These are phyloP conservation scores for Alternaria tenuissima DNA, from an alignment of 2,329 filamentous ascomycete species.

Conservation along the genomic window DNA sequence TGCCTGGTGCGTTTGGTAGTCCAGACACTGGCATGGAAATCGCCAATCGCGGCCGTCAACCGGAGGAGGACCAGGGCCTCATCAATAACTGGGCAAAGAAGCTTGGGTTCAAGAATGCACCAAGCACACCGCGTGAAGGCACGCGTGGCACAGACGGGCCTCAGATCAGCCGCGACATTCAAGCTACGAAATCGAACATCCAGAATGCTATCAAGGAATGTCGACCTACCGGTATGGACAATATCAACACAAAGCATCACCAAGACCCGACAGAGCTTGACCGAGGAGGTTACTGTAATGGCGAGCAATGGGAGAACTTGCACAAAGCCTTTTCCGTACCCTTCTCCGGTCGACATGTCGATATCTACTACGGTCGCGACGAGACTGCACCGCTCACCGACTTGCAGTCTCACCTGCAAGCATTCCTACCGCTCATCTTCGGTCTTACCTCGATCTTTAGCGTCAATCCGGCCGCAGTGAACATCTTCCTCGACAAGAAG, in stretches of 20 bases:
- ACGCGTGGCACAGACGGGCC: slow-evolving; percentile 38
- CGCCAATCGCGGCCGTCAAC: slow-evolving; percentile 31
- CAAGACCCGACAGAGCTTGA: slow-evolving; percentile 50
- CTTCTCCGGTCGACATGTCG: slow-evolving; percentile 44
- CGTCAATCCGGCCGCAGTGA: slow-evolving; percentile 72
- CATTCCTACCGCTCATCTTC: slow-evolving; percentile 48
- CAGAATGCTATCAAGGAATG: slow-evolving; percentile 50
- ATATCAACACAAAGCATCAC: slow-evolving; percentile 47
- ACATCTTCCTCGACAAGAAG: slow-evolving; percentile 84
- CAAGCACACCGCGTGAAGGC: slow-evolving; percentile 22
- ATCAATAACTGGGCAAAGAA: slow-evolving; percentile 51
- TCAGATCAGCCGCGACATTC: slow-evolving; percentile 46
- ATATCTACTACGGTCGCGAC: slow-evolving; percentile 47
- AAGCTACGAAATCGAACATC: slow-evolving; percentile 48
- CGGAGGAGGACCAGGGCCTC: slow-evolving; percentile 36
- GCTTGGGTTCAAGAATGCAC: slow-evolving; percentile 45
- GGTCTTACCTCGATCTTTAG: slow-evolving; percentile 63
- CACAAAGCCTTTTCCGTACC: slow-evolving; percentile 49
- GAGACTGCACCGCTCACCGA: slow-evolving; percentile 39
- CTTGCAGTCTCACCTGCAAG: slow-evolving; percentile 34
- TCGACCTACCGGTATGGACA: slow-evolving; percentile 42
- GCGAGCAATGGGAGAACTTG: slow-evolving; percentile 49
- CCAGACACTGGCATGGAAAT: slow-evolving; percentile 44
- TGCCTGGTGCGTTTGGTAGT: slow-evolving; percentile 50
- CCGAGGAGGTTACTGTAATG: slow-evolving; percentile 49